Evolutionary conservation across 306 rosid species (phyloP).

Genomic region (Myrica gale): DNA sequence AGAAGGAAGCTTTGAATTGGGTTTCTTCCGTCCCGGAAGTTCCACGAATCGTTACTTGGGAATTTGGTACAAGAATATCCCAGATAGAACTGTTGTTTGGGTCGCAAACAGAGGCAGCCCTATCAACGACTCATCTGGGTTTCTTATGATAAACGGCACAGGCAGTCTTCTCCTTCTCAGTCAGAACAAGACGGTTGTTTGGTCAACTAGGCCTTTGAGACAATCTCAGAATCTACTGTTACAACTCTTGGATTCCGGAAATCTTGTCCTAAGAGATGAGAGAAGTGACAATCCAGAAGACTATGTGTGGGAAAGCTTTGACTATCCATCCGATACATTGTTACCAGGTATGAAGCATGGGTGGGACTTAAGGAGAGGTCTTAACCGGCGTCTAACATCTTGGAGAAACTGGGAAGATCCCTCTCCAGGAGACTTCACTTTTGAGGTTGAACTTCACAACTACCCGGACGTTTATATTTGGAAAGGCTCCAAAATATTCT

Average conservation of each 20-base stretch:
- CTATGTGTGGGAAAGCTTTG: slow-evolving; percentile 34
- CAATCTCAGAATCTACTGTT: slow-evolving; percentile 24
- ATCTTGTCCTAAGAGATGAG: too few relatives aligned
- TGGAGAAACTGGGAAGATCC: slow-evolving; percentile 37
- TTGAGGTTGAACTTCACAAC: slow-evolving; percentile 15
- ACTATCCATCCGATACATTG: slow-evolving; percentile 30
- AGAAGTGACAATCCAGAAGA: not conserved
- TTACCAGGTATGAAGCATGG: slow-evolving; percentile 32
- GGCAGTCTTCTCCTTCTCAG: not conserved
- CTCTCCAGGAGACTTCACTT: slow-evolving; percentile 31
- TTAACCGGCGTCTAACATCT: slow-evolving; percentile 24
- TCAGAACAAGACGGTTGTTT: slow-evolving; percentile 11
- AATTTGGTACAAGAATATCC: too few relatives aligned
- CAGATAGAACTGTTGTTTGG: slow-evolving; percentile 22
- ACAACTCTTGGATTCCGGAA: slow-evolving; percentile 36
- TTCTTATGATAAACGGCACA: not conserved
- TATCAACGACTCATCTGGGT: slow-evolving; percentile 18
- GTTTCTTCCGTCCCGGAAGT: too few relatives aligned
- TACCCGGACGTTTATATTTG: slow-evolving; percentile 16
- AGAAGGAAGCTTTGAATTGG: too few relatives aligned
- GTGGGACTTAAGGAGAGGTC: slow-evolving; percentile 27
- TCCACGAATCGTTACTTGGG: too few relatives aligned
- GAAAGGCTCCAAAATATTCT: not conserved
- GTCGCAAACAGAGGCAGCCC: too few relatives aligned
- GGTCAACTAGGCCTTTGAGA: slow-evolving; percentile 29